These are phyloP conservation scores for Apiospora malaysiana DNA, from an alignment of 2,329 filamentous ascomycete genomes.

Conservation along the genomic window DNA sequence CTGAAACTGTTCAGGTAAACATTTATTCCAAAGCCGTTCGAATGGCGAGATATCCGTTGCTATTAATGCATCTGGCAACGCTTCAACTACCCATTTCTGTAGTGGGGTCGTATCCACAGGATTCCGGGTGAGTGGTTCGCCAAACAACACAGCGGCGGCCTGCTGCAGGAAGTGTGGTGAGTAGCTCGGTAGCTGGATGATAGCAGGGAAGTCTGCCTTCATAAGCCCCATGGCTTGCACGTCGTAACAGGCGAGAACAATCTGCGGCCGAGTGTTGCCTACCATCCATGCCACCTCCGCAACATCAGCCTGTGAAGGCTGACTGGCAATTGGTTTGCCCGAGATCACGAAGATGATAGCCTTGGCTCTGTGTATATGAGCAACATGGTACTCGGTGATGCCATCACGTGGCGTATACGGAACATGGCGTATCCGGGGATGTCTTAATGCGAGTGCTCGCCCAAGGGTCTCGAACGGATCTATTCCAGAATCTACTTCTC, in stretches of 20 bases:
- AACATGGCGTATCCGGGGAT: slow-evolving; percentile 70
- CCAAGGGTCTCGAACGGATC: slow-evolving; percentile 80
- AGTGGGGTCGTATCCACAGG: slow-evolving; percentile 37
- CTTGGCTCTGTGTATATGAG: slow-evolving; percentile 65
- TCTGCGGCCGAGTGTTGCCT: slow-evolving; percentile 55
- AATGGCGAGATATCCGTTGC: slow-evolving; percentile 42
- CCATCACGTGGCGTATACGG: slow-evolving; percentile 70
- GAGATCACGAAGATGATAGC: slow-evolving; percentile 67
- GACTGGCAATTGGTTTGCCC: slow-evolving; percentile 51
- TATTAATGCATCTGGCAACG: slow-evolving; percentile 48
- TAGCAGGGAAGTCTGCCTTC: slow-evolving; percentile 54
- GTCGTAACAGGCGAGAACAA: slow-evolving; percentile 59
- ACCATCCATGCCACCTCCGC: slow-evolving; percentile 51
- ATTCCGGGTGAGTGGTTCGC: slow-evolving; percentile 36
- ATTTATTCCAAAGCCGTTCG: slow-evolving; percentile 54
- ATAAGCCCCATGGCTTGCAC: slow-evolving; percentile 45
- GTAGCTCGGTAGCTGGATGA: slow-evolving; percentile 57
- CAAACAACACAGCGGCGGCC: slow-evolving; percentile 59
- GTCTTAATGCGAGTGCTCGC: slow-evolving; percentile 63
- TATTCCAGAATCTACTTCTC: slow-evolving; percentile 47
- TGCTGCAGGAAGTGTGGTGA: slow-evolving; percentile 52
- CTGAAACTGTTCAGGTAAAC: slow-evolving; percentile 52
- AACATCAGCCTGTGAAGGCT: slow-evolving; percentile 58
- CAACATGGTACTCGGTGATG: slow-evolving; percentile 67
- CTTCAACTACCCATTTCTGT: slow-evolving; percentile 48